phyloP scores from a whole-genome alignment of 228 moss, liverwort and hornwort species.

The Sphagnum magellanicum region DNA sequence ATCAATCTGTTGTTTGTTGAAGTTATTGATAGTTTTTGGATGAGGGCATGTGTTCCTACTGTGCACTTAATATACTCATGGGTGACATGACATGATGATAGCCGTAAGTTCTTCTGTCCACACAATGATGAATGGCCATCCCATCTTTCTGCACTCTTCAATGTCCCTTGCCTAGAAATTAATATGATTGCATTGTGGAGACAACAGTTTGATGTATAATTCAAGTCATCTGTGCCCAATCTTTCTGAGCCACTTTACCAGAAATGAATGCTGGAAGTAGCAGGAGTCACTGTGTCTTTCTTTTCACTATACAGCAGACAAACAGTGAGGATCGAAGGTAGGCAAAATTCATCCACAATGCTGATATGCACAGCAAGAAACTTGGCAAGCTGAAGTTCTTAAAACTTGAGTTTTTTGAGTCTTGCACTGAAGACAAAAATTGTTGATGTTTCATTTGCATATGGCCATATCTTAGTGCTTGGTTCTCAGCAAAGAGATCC shows the following conservation, averaged over 20 bases:
- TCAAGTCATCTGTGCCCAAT: background rate
- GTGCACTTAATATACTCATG: too few species aligned
- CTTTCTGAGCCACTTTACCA: slow-evolving; percentile 12
- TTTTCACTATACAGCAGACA: slow-evolving; percentile 50
- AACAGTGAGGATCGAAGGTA: slow-evolving; percentile 41
- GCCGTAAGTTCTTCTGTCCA: too few species aligned
- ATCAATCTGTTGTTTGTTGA: background rate
- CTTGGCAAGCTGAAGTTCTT: background rate
- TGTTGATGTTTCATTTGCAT: background rate
- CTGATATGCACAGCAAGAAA: too few species aligned
- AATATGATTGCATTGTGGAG: background rate
- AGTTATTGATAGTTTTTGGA: background rate
- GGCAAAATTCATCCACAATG: too few species aligned
- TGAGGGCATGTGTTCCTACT: background rate
- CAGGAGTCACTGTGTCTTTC: slow-evolving; percentile 54
- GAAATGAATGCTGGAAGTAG: slow-evolving; percentile 59
- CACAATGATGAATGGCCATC: too few species aligned
- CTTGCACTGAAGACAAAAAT: background rate
- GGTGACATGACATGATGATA: too few species aligned
- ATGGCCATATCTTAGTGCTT: background rate
- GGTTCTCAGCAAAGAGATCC: background rate
- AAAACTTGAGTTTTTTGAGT: background rate
- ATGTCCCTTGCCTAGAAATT: background rate
- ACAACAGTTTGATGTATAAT: background rate
- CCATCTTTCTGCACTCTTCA: too few species aligned